phyloP scores from a whole-genome alignment of 1,284 basidiomycete genomes.

The Pseudozyma thailandica region DNA sequence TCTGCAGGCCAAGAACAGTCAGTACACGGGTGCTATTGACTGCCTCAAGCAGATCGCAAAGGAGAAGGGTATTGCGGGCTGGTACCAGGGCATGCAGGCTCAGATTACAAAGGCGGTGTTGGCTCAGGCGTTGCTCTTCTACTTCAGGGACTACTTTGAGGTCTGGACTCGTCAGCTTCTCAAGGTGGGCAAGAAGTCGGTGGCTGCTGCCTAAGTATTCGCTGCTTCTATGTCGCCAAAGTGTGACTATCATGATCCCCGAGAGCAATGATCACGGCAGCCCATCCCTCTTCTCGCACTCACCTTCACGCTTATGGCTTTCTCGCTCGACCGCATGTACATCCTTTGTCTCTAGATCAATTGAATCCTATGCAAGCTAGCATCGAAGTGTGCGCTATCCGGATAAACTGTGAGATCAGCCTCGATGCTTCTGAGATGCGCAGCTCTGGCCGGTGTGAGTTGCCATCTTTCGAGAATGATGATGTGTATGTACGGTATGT shows the following conservation, averaged over 20 bases:
- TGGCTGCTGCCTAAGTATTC: slow-evolving; percentile 2
- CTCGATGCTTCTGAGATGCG: too few species aligned
- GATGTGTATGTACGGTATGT: too few species aligned
- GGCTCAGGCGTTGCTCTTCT: slow-evolving; percentile 74
- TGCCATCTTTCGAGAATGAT: too few species aligned
- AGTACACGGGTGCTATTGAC: slow-evolving; percentile 78
- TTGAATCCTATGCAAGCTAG: background rate
- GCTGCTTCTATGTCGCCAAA: too few species aligned
- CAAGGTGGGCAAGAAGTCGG: slow-evolving; percentile 39
- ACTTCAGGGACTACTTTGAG: slow-evolving; percentile 67
- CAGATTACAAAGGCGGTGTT: slow-evolving; percentile 89
- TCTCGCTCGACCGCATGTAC: slow-evolving; percentile 17
- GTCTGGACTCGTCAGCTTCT: slow-evolving; percentile 65
- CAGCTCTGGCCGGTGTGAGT: too few species aligned
- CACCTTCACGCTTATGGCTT: background rate
- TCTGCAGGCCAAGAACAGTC: slow-evolving; percentile 78
- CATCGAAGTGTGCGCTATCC: too few species aligned
- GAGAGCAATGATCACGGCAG: background rate
- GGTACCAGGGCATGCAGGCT: slow-evolving; percentile 93
- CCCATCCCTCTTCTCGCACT: background rate
- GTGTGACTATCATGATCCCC: background rate
- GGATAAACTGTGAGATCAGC: too few species aligned
- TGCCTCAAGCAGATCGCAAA: slow-evolving; percentile 80
- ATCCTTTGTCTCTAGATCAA: slow-evolving; percentile 9
- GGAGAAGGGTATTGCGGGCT: slow-evolving; percentile 75